These are phyloP conservation scores for Podospora conica DNA, from an alignment of 495 filamentous ascomycete species.

Conservation along the genomic window DNA sequence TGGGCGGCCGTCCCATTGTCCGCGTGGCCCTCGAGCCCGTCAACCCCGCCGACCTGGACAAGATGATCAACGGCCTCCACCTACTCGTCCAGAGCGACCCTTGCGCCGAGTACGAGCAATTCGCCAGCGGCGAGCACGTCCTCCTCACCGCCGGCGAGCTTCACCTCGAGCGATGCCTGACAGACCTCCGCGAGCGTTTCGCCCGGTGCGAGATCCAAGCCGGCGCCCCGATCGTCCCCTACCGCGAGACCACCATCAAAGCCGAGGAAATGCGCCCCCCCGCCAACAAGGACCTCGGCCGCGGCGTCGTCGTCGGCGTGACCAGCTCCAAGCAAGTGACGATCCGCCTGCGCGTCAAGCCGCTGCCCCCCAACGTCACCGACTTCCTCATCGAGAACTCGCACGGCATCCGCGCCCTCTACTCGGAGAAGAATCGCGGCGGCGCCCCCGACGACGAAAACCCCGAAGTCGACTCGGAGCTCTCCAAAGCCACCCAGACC, in stretches of 20 bases:
- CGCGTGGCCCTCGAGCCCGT: slow-evolving; percentile 88
- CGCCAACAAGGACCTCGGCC: slow-evolving; percentile 77
- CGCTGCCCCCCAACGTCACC: slow-evolving; percentile 71
- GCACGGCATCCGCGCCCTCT: slow-evolving; percentile 70
- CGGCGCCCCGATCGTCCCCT: slow-evolving; percentile 90
- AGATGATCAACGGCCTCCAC: slow-evolving; percentile 84
- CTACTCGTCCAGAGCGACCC: slow-evolving; percentile 93
- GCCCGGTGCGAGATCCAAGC: slow-evolving; percentile 93
- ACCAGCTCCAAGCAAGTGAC: slow-evolving; percentile 83
- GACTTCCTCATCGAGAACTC: slow-evolving; percentile 79
- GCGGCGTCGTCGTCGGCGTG: slow-evolving; percentile 66
- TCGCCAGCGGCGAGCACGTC: slow-evolving; percentile 91
- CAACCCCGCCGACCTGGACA: slow-evolving; percentile 80
- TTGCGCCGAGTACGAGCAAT: slow-evolving; percentile 90
- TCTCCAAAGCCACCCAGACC: slow-evolving; percentile 44
- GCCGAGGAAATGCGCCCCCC: slow-evolving; percentile 87
- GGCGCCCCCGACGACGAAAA: slow-evolving; percentile 31
- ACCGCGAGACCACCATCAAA: slow-evolving; percentile 82
- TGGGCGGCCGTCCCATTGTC: slow-evolving; percentile 80
- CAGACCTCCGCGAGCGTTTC: slow-evolving; percentile 88
- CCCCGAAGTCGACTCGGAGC: slow-evolving; percentile 42
- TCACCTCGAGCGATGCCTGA: slow-evolving; percentile 89
- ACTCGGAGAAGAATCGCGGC: slow-evolving; percentile 55
- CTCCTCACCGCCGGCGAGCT: slow-evolving; percentile 90
- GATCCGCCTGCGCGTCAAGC: slow-evolving; percentile 69